Conservation (phyloP, 2,329 filamentous ascomycete genomes). For the Rhytidhysteron rufulum region DNA sequence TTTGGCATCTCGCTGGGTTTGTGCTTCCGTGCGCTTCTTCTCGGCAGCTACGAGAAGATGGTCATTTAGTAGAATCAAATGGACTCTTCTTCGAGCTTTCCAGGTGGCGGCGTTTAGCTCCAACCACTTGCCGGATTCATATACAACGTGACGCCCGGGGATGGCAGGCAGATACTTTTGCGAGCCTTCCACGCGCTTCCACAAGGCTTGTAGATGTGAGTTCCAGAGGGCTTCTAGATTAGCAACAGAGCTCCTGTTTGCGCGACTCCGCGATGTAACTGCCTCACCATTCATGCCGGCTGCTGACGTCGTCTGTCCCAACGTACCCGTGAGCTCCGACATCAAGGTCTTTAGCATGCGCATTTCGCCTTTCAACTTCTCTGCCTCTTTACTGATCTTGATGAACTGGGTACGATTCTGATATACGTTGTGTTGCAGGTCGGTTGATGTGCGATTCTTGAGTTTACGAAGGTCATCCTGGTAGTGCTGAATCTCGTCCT, state of each 20-base stretch:
- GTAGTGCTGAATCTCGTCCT: conserved; percentile 80
- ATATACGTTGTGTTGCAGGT: conserved; percentile 92
- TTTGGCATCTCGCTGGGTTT: conserved; percentile 47
- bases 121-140: conserved; percentile 91
- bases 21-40: conserved; percentile 79
- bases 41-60: conserved; percentile 90
- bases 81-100: conserved; percentile 84
- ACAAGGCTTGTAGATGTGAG: conserved; percentile 71
- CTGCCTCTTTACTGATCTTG: conserved; percentile 98
- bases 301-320: conserved; percentile 45
- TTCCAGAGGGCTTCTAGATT: conserved; percentile 68
- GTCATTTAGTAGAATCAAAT: conserved; percentile 90
- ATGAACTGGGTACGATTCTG: conserved; percentile 98
- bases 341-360: conserved; percentile 83
- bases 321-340: conserved; percentile 69
- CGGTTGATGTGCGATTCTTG: conserved; percentile 72
- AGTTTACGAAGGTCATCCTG: conserved; percentile 72
- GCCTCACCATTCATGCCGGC: conserved; percentile 33
- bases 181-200: conserved; percentile 96
- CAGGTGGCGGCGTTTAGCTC: conserved; percentile 97
- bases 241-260: conserved; percentile 86
- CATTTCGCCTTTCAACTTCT: conserved; percentile 97
- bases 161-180: conserved; percentile 94
- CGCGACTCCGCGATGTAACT: conserved; percentile 49
- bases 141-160: conserved; percentile 86